Evolutionary conservation across 148 eudicot species (phyloP), one percentile per base, ranked within the genome.

Genomic region (Rhododendron simsii): DNA sequence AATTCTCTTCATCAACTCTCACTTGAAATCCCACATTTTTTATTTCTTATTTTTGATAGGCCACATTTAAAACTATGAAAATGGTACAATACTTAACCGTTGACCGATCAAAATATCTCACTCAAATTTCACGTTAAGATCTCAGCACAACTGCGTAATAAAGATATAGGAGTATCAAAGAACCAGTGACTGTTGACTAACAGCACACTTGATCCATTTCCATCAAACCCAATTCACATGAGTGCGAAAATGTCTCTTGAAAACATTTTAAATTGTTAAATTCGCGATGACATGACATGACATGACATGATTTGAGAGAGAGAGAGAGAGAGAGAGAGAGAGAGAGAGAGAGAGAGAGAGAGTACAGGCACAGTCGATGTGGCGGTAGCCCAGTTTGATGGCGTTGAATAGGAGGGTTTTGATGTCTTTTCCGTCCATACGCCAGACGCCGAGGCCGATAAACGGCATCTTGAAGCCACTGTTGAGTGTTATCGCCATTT

Each of bases 301-400:
- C n/a, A 30, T 30, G 30, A 30, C 30, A 30, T 30, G 30, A 59
- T 59, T 59, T 59, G 65, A 20, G 61, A 15, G 61, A 41, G 44
- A 41, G 69, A 63, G 69, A 61, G 67, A 61, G 67, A 61, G 74
- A 11, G 77, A 30, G 77, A 33, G 44, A 14, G 20, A 73, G 77
- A 33, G 30, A 30, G 77, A 10, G 37, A 73, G 77, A 30, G 78
- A 44, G 80, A 82, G 82, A 85, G 81, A 81, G 83, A 77, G 21
- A n/a, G 73, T 86, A 96, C 99, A 96, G 53, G 99, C 99, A 85
- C 98, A 96, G 85, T 96, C 99, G 86, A 96, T 94, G 82, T 96
- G 98, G 74, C 96, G 96, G 84, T 96, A 96, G 30, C 99, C 99
- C 71, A 94, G 84, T 50, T 93, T 88, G 87, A 96, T 86, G 85